Evolutionary conservation across 352 stramenopile genomes (phyloP).

Genomic region (Pythium scleroteichum): DNA sequence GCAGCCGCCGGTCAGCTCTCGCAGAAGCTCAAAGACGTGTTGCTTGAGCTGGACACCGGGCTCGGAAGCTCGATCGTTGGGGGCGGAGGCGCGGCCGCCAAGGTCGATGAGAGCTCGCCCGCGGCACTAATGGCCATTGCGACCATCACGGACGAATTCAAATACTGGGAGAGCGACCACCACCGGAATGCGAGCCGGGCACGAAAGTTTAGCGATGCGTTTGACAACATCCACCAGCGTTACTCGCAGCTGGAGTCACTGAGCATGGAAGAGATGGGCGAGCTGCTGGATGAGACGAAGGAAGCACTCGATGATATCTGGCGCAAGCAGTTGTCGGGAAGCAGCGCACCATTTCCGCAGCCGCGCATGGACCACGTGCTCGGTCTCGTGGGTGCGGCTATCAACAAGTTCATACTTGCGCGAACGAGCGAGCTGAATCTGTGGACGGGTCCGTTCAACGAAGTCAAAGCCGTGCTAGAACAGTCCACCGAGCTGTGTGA

Average conservation of each 20-base stretch:
- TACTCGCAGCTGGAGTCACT: conserved; percentile 67
- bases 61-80: conserved; percentile 47
- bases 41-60: conserved; percentile 72
- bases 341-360: conserved; percentile 70
- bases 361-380: conserved; percentile 88
- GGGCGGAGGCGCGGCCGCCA: background rate
- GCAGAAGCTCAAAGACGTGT: conserved; percentile 78
- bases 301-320: conserved; percentile 91
- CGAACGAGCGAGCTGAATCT: conserved; percentile 54
- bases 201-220: conserved; percentile 75
- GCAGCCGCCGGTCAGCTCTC: conserved; percentile 50
- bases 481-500: conserved; percentile 76
- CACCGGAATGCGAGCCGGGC: conserved; percentile 56
- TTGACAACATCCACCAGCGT: conserved; percentile 83
- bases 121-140: conserved; percentile 74
- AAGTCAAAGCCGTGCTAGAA: conserved; percentile 57
- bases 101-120: conserved; percentile 31
- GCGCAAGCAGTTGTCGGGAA: conserved; percentile 67
- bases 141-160: conserved; percentile 84
- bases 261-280: conserved; percentile 73
- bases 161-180: conserved; percentile 81
- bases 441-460: conserved; percentile 68
- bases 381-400: conserved; percentile 68
- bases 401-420: conserved; percentile 74
- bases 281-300: conserved; percentile 84